Conservation (phyloP, 2,329 filamentous ascomycete species). For the Aspergillus intermedius region DNA sequence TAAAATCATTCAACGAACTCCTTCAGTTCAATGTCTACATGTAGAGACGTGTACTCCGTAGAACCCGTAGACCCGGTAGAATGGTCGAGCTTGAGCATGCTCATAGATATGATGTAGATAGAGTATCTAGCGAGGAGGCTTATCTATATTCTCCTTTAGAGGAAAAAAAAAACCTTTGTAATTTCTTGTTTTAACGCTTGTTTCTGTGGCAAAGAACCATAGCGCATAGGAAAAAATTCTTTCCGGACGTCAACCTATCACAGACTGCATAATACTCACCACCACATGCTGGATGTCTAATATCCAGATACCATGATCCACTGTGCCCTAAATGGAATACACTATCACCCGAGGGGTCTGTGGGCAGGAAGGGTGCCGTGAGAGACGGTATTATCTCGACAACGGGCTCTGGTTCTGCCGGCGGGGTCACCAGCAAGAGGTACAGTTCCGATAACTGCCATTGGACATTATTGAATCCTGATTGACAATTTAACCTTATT, state of each 20-base stretch:
- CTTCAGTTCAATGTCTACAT: too few relatives aligned
- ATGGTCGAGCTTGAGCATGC: too few relatives aligned
- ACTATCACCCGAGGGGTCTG: slow-evolving; percentile 41
- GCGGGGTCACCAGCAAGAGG: slow-evolving; percentile 73
- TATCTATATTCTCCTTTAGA: too few relatives aligned
- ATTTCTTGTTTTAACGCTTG: too few relatives aligned
- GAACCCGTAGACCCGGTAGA: too few relatives aligned
- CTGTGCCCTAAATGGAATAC: slow-evolving; percentile 35
- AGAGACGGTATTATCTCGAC: slow-evolving; percentile 64
- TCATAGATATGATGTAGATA: too few relatives aligned
- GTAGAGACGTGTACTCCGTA: too few relatives aligned
- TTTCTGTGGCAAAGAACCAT: too few relatives aligned
- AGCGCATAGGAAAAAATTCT: neutral
- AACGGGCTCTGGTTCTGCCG: slow-evolving; percentile 73
- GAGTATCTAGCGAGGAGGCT: too few relatives aligned
- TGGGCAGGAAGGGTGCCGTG: slow-evolving; percentile 61
- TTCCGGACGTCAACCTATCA: neutral
- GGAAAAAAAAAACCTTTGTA: too few relatives aligned
- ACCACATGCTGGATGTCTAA: neutral
- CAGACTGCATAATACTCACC: neutral
- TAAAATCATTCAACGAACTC: slow-evolving; percentile 9
- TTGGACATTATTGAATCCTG: neutral
- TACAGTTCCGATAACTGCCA: slow-evolving; percentile 29
- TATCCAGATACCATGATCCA: slow-evolving; percentile 18
- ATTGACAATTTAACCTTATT: neutral